Evolutionary conservation across 495 filamentous ascomycete genomes (phyloP).

Genomic region (Penicillium samsonianum): DNA sequence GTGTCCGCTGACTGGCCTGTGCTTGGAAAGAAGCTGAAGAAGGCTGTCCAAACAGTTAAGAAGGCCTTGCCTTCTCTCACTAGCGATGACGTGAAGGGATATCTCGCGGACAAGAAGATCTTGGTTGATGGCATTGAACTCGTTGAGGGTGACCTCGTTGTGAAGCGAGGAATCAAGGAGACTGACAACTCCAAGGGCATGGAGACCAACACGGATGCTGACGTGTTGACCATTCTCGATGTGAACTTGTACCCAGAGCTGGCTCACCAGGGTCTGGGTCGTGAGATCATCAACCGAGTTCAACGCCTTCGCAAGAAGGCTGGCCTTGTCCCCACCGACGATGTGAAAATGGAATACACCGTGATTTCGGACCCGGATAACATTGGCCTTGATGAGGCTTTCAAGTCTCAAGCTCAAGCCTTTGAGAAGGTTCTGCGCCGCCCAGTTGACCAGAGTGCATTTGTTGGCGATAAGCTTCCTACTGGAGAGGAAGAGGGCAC

Average conservation of each 20-base stretch:
- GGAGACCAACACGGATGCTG: constrained; percentile 82
- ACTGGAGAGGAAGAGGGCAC: constrained; percentile 58
- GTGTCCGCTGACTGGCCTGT: constrained; percentile 89
- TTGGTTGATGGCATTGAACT: constrained; percentile 82
- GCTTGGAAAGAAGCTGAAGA: constrained; percentile 95
- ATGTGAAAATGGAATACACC: constrained; percentile 81
- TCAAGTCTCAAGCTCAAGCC: constrained; percentile 62
- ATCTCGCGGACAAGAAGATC: constrained; percentile 68
- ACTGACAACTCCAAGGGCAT: constrained; percentile 65
- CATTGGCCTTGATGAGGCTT: constrained; percentile 71
- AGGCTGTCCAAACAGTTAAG: constrained; percentile 85
- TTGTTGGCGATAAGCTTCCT: constrained; percentile 62
- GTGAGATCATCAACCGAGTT: constrained; percentile 82
- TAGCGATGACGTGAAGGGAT: constrained; percentile 75
- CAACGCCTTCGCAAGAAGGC: constrained; percentile 82
- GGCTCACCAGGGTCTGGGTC: constrained; percentile 70
- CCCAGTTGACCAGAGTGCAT: constrained; percentile 72
- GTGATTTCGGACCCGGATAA: constrained; percentile 75
- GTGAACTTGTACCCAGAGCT: constrained; percentile 70
- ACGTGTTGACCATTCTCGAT: constrained; percentile 83
- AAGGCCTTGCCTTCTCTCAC: constrained; percentile 81
- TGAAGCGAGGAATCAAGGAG: constrained; percentile 75
- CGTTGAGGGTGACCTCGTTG: constrained; percentile 76
- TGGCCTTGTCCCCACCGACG: constrained; percentile 76
- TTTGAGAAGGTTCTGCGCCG: constrained; percentile 82